Base-by-base conservation (phyloP, 768 basidiomycete species). In the Infundibulicybe gibba region DNA sequence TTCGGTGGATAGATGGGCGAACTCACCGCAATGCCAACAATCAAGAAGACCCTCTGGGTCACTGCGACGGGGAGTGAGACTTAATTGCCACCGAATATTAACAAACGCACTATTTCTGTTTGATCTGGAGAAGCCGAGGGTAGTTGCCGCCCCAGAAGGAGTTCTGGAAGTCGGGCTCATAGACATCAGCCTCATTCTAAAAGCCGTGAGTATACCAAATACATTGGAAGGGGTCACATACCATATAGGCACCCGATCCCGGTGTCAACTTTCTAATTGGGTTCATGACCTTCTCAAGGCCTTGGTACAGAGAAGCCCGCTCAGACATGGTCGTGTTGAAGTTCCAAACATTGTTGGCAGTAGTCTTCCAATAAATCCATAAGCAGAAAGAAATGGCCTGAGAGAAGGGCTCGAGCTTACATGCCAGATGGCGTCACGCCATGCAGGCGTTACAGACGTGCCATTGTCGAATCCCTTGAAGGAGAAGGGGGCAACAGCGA, bases 171-270 rank as follows among this genome's bases (percentile, higher is more conserved):
- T 74, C 70, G 11, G 72, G 71, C 49, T 77, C 74, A 44, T 76
- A 65, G 6, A 75, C 70, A 51, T 76, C 75, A 1, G 74, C 71
- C 50, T 77, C 75, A 45, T 76, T 77, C 74, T 75, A 49, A n/a
- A 1, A 13, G 12, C 17, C 12, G 31, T 39, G n/a, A 38, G 10
- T n/a, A 38, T n/a, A 14, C 10, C 35, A 34, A 20, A 14, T 45
- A 21, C 9, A 32, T 32, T 16, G 48, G 9, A 16, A 19, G 12
- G 12, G 47, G n/a, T 2, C 10, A 63, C 68, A 49, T 45, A 75
- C 75, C 46, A 67, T 43, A 56, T 77, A 76, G 16, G 76, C 72
- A 40, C 68, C 73, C 25, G 25, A 25, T 54, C 64, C 70, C 2
- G 68, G 71, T 12, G 74, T 74, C 25, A 77, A 62, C 48, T 45